Base-by-base conservation (phyloP, 1,139 yeast species). In the Suhomyces ambrosiae region DNA sequence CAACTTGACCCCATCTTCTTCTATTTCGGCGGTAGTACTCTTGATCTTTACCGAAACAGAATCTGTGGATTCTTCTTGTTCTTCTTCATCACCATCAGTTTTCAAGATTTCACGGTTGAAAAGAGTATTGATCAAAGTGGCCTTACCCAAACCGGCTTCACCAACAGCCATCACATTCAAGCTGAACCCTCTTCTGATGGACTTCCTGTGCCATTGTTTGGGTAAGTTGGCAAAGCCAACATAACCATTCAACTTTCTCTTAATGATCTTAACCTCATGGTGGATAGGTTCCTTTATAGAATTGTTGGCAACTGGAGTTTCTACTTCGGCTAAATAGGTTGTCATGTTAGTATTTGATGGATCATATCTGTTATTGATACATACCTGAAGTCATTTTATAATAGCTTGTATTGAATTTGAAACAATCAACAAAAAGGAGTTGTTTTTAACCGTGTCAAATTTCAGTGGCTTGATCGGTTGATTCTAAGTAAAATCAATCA, bases 181-280 rank as follows among this genome's bases (percentile, higher is more conserved):
- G 54, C 74, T 78, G 74, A 92, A 94, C n/a, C 98, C 99, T 61
- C 92, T 80, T 65, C 92, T 84, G 48, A 90, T 82, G 5, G 95
- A 84, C 64, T 87, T 89, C 66, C 96, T 81, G 68, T 92, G 97
- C 97, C 97, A 92, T 71, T 94, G 99, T 62, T 90, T 92, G 42
- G 99, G 99, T 56, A 94, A 76, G 65, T 90, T 94, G 52, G 97
- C 96, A 66, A 94, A 92, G 3, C 99, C 99, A 42, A 94, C 98
- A 61, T 85, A 90, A 5, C 96, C 95, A 50, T 82, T 86, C 52
- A 90, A 79, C 57, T 87, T 87, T 52, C 95, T 82, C 54, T 85
- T 84, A 54, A 88, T 80, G 44, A 88, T 72, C 56, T 75, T 76
- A 38, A 75, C 64, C 31, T 75, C 80, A 40, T 58, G 68, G 33